Base-by-base conservation (phyloP, 2,329 filamentous ascomycete genomes). In the Lachnellula subtilissima region DNA sequence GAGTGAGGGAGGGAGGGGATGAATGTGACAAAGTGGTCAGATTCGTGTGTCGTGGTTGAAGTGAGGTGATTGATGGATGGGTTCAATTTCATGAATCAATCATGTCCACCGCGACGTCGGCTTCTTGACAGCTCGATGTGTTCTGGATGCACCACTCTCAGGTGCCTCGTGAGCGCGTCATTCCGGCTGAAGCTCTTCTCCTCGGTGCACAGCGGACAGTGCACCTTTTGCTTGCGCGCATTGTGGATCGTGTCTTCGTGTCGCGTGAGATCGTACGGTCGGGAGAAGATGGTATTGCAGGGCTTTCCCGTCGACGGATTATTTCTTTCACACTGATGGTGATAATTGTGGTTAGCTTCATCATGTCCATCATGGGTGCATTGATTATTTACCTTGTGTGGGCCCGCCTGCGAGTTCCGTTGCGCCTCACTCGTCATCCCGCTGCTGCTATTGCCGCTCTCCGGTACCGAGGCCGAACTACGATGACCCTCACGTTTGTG, bases 161-260 rank as follows among this genome's bases (percentile, higher is more conserved):
- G 95, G 71, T 99, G 94, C 58, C 94, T 80, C 14, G 93, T 97
- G 48, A 97, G 79, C 1, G 94, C 94, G 75, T 99, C 94, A 61
- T 93, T 94, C 56, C 94, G 85, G 65, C 91, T 96, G 69, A 99
- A 99, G 0, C 91, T 95, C 80, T 97, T 97, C 69, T 97, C 93
- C 67, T 97, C 92, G 1, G 89, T 91, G 74, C 94, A 99, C 48
- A 96, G 76, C 60, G 92, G 86, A 73, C 94, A 99, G 46, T 91
- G 86, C 7, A 97, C 91, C 77, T 97, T 97, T 72, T 92, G 86
- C 78, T 97, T 97, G 66, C 89, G 85, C 1, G 86, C 87, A 66
- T 97, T 97, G 80, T 97, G 94, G 62, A 97, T 97, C 0, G 94
- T 97, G 64, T 97, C 93, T 72, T 99, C 94, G 70, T 99, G 94